phyloP scores from a whole-genome alignment of 148 eudicot species.

The Polygonum aviculare region DNA sequence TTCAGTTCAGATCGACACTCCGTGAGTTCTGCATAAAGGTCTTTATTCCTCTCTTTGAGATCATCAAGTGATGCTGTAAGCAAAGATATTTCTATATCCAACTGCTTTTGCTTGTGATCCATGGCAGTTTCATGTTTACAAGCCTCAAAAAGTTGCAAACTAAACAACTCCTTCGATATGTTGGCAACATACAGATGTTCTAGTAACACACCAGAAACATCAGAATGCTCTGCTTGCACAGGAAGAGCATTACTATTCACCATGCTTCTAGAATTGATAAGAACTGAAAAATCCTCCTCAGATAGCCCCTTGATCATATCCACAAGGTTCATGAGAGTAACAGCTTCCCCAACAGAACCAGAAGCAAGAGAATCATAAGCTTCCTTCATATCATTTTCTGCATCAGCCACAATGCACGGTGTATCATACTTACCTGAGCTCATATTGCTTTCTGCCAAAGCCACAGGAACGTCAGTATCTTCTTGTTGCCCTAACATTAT shows the following conservation, averaged over 20 bases:
- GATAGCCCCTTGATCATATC: slow-evolving; percentile 39
- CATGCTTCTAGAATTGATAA: slow-evolving; percentile 36
- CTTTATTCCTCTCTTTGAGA: slow-evolving; percentile 35
- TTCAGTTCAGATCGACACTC: slow-evolving; percentile 56
- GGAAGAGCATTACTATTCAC: slow-evolving; percentile 16
- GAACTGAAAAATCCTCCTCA: slow-evolving; percentile 44
- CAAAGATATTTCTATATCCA: slow-evolving; percentile 30
- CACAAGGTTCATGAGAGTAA: slow-evolving; percentile 45
- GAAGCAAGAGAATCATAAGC: slow-evolving; percentile 17
- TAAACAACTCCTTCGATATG: slow-evolving; percentile 39
- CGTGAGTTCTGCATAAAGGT: slow-evolving; percentile 47
- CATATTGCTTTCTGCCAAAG: slow-evolving; percentile 16
- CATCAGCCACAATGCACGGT: slow-evolving; percentile 20
- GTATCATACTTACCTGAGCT: slow-evolving; percentile 18
- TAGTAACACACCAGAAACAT: slow-evolving; percentile 35
- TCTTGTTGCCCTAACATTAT: slow-evolving; percentile 26
- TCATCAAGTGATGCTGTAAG: slow-evolving; percentile 30
- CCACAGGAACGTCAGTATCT: slow-evolving; percentile 15
- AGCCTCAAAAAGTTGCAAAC: slow-evolving; percentile 47
- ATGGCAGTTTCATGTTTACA: slow-evolving; percentile 18
- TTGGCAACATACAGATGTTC: slow-evolving; percentile 57
- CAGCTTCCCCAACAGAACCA: slow-evolving; percentile 20
- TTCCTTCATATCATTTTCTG: slow-evolving; percentile 21
- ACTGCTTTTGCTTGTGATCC: slow-evolving; percentile 21
- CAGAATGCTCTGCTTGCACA: slow-evolving; percentile 16